Evolutionary conservation across 306 rosid species (phyloP), one percentile per base, ranked within the genome.

Genomic region (cucumber (Cucumis sativus)): DNA sequence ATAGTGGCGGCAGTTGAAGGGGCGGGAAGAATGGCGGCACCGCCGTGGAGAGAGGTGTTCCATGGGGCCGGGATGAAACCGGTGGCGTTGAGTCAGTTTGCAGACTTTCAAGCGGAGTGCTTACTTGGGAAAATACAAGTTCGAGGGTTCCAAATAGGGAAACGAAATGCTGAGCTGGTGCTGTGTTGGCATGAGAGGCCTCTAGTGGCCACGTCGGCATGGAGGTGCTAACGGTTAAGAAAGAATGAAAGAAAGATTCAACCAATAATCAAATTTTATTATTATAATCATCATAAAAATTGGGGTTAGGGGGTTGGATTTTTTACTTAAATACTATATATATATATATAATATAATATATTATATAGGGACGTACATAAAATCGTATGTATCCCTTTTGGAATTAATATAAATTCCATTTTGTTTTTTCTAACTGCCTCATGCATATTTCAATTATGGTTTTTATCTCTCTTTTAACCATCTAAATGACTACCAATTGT

Each of bases 51-150:
- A 85, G 97, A 91, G 69, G 84, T 79, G 63, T 89, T 93, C 77
- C 85, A 81, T n/a, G 83, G 88, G 3, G 93, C 90, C 6, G 98
- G 98, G 56, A 84, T 93, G 97, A 82, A 89, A 85, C 86, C 92
- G 6, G 92, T 88, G 17, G 92, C 85, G 83, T 81, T 91, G n/a
- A 93, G 98, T 60, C 96, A 85, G 83, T 91, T 91, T 47, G 96
- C 96, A 6, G 96, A 89, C 66, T 89, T 88, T 79, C 98, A 93
- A 82, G 98, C 98, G 10, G 86, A 93, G 80, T 89, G 89, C 63
- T 66, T 93, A 85, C 77, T 93, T 82, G 91, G 87, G 0, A 87
- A 87, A 83, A 84, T 90, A 5, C 97, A 86, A 73, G 90, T 93
- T 16, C 85, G 89, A 66, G 98, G 97, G 0, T 93, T 93, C 86